Conservation (phyloP, 768 basidiomycete genomes). For the Hygrocybe punicea region DNA sequence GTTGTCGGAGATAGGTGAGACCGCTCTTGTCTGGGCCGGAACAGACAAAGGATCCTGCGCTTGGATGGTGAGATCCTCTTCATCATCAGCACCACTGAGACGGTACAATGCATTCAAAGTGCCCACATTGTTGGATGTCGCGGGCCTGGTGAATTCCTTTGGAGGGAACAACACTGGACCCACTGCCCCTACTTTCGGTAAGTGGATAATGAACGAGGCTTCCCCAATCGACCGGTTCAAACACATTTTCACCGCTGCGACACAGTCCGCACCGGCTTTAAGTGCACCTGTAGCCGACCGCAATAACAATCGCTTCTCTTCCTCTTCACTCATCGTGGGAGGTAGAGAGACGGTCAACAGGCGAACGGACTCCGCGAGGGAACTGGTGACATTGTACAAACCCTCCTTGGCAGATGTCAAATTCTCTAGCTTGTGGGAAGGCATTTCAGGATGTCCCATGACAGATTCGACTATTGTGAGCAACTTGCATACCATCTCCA, state of each 20-base stretch:
- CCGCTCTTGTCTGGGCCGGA: slow-evolving; percentile 31
- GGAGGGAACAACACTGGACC: slow-evolving; percentile 45
- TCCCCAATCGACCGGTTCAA: slow-evolving; percentile 61
- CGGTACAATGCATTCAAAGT: slow-evolving; percentile 36
- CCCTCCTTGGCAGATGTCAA: slow-evolving; percentile 73
- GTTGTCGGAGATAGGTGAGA: slow-evolving; percentile 50
- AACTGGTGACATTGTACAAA: slow-evolving; percentile 78
- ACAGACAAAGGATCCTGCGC: slow-evolving; percentile 39
- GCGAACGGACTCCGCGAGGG: slow-evolving; percentile 85
- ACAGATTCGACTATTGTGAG: slow-evolving; percentile 90
- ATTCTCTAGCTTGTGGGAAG: slow-evolving; percentile 56
- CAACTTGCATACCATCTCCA: slow-evolving; percentile 89
- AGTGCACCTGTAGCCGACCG: slow-evolving; percentile 85
- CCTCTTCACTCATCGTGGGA: slow-evolving; percentile 64
- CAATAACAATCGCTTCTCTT: slow-evolving; percentile 73
- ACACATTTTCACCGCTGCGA: slow-evolving; percentile 80
- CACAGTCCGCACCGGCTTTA: slow-evolving; percentile 85
- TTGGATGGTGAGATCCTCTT: slow-evolving; percentile 63
- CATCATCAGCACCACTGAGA: slow-evolving; percentile 42
- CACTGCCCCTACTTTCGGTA: slow-evolving; percentile 50
- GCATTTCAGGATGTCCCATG: slow-evolving; percentile 69
- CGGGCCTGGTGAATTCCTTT: slow-evolving; percentile 44
- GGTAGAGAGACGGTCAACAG: slow-evolving; percentile 57
- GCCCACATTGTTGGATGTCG: slow-evolving; percentile 34
- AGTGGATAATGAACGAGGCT: slow-evolving; percentile 60